Base-by-base conservation (phyloP, 345 rosid genomes). In the Brassica juncea region DNA sequence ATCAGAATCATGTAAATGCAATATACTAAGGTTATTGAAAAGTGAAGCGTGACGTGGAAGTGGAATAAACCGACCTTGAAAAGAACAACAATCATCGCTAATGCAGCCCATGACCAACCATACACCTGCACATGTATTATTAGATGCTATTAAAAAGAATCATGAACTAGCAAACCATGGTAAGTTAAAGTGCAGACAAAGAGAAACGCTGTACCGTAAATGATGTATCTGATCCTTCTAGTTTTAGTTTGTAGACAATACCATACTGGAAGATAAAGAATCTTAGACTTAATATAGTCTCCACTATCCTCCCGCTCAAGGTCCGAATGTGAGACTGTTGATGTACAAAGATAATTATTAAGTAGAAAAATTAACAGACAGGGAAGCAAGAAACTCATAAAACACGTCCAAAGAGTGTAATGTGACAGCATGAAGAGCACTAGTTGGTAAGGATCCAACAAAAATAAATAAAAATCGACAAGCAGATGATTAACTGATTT, bases 251-350 rank as follows among this genome's bases (percentile, higher is more conserved):
- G 92, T 95, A 95, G 59, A 93, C 97, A 58, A 95, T 78, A 39
- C 99, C 99, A 85, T 83, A 95, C 84, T 95, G 99, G 86, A 93
- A 95, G 34, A 95, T 83, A 66, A 95, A 95, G 85, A 95, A 95
- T 61, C 99, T 71, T 63, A 90, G 78, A 80, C 98, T 89, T 82
- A 95, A 86, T 34, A 95, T 69, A 6, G 97, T 93, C 86, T 95
- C 99, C 78, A 90, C 23, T 80, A 95, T 86, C 88, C 99, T 88
- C 78, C 99, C 99, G 35, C 92, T 52, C 30, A 89, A 65, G 37
- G 92, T 92, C 66, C 94, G 89, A 67, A 94, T 92, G 82, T 92
- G 99, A 32, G 89, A 85, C 99, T 94, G 91, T 70, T 74, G 27
- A 79, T 47, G 42, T 44, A 84, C 69, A 47, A 44, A 62, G 14